A percentile compares a stretch with the other conserved stretches of the same genome.
Evolutionary conservation across 345 rosid species (phyloP).

Genomic region (Gossypium longicalyx): DNA sequence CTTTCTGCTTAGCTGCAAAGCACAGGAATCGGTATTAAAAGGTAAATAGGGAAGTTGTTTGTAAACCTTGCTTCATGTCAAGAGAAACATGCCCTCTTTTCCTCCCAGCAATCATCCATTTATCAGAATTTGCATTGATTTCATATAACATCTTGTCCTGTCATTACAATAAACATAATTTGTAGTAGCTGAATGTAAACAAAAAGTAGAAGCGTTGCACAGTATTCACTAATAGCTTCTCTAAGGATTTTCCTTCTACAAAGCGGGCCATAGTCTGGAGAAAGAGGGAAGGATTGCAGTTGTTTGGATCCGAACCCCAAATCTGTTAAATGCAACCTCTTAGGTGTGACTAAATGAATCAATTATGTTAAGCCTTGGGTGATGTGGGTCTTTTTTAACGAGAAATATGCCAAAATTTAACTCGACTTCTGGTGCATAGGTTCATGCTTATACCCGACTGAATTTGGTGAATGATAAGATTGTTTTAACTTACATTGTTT

Average conservation of each 20-base stretch:
- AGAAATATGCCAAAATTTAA: background rate
- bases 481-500: constrained; percentile 45
- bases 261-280: background rate
- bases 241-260: background rate
- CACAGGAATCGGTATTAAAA: background rate
- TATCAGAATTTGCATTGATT: constrained; percentile 66
- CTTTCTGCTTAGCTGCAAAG: background rate
- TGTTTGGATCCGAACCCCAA: background rate
- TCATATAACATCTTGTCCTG: constrained; percentile 84
- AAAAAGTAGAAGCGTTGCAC: background rate
- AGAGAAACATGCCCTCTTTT: constrained; percentile 81
- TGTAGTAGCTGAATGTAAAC: background rate
- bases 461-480: background rate
- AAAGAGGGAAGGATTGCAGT: background rate
- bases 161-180: constrained; percentile 13
- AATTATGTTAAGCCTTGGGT: background rate
- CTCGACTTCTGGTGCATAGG: background rate
- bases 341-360: background rate
- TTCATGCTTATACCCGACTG: background rate
- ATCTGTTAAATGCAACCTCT: background rate
- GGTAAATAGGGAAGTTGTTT: constrained; percentile 1
- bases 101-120: constrained; percentile 98
- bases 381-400: background rate
- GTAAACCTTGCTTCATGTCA: constrained; percentile 58
- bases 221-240: background rate